Base-by-base conservation (phyloP, 116 monocot genomes). In the Trichopus zeylanicus region DNA sequence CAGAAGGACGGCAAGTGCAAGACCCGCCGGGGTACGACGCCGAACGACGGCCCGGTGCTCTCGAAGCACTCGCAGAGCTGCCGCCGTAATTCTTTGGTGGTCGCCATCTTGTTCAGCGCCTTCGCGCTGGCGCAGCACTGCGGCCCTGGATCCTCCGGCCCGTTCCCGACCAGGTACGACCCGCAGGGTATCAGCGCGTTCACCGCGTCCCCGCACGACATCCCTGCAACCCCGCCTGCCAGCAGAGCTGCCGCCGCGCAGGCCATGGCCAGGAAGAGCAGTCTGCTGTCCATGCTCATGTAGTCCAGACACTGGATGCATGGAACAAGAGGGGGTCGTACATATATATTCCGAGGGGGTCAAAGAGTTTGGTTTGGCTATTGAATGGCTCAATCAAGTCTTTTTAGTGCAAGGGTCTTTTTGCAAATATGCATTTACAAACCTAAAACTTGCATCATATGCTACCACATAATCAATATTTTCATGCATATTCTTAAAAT, bases 131-230 rank as follows among this genome's bases (percentile, higher is more conserved):
- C 2, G 66, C 77, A 77, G 56, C 77, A 77, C 38, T 47, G 20
- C 29, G 25, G 20, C 21, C 55, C 51, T 33, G 77, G 77, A 0
- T 37, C 29, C 1, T 66, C 49, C 5, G 53, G 25, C 22, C 77
- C 77, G 2, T 32, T n/a, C 1, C 71, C 71, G 7, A 67, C 13
- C 19, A 77, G 61, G 56, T 28, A 77, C 47, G 67, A 3, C 23
- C 71, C 77, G 38, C 77, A 77, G 1, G 77, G 77, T 34, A 58
- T 67, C 61, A 77, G 66, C 16, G 58, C 59, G 34, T 51, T 67
- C 31, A 77, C 62, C 13, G 62, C 77, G 39, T 71, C 71, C 15
- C 71, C 56, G 60, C 77, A 77, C 38, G 71, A 59, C 31, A 75
- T 23, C 3, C 21, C 48, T 4, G 24, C 53, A 6, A 23, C 26